Conservation (phyloP, 352 stramenopile genomes). For the Pythium apleroticum region DNA sequence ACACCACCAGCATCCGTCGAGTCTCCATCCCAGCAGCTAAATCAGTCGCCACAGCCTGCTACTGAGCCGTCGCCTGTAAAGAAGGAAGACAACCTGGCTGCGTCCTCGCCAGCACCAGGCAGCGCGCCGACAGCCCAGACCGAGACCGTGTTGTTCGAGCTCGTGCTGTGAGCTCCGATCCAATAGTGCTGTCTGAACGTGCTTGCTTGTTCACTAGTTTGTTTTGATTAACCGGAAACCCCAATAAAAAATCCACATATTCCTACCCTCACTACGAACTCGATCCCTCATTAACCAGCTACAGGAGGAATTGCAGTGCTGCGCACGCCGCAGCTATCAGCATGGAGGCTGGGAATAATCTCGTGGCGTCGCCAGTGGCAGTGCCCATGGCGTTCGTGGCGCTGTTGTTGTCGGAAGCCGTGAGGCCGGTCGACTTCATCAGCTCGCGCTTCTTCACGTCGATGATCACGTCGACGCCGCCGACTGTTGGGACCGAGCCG, state of each 20-base stretch:
- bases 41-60: neutral
- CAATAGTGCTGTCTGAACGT: slow-evolving; percentile 6
- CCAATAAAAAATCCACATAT: slow-evolving; percentile 2
- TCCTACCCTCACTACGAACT: neutral
- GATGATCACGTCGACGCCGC: slow-evolving; percentile 39
- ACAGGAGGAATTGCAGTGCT: slow-evolving; percentile 14
- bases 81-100: neutral
- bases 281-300: slow-evolving; percentile 15
- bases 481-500: neutral
- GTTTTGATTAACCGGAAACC: slow-evolving; percentile 6
- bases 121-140: slow-evolving; percentile 1
- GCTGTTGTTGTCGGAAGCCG: neutral
- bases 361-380: neutral
- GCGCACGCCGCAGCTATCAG: slow-evolving; percentile 11
- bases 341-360: neutral
- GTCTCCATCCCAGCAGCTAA: neutral
- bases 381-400: slow-evolving; percentile 10
- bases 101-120: neutral
- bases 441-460: slow-evolving; percentile 48
- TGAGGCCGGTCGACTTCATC: slow-evolving; percentile 28
- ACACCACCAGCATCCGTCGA: neutral
- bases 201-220: slow-evolving; percentile 4
- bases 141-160: slow-evolving; percentile 60
- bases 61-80: neutral
- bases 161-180: slow-evolving; percentile 49